phyloP scores from a whole-genome alignment of 805 yeast genomes.

The Wickerhamomyces ciferrii region DNA sequence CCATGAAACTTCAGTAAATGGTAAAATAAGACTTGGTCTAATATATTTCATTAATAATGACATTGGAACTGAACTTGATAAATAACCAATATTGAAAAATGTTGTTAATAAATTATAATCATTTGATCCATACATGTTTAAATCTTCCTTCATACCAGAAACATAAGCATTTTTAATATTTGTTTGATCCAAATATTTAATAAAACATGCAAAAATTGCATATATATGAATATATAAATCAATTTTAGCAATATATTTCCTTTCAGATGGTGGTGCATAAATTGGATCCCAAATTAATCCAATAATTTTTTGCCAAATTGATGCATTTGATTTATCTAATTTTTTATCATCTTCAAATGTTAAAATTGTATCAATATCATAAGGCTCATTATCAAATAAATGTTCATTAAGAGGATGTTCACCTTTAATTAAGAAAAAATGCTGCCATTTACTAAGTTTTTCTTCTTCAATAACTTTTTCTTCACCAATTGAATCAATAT shows the following conservation, averaged over 20 bases:
- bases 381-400: neutral
- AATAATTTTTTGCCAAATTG: neutral
- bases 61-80: slow-evolving; percentile 2
- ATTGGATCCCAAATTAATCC: neutral
- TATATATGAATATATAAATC: neutral
- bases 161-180: slow-evolving; percentile 63
- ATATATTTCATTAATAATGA: slow-evolving; percentile 1
- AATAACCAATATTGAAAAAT: slow-evolving; percentile 3
- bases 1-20: slow-evolving; percentile 8
- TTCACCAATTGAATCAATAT: too few relatives aligned
- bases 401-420: neutral
- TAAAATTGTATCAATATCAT: neutral
- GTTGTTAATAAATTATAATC: slow-evolving; percentile 33
- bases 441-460: too few relatives aligned
- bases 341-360: neutral
- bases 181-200: slow-evolving; percentile 20
- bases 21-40: slow-evolving; percentile 5
- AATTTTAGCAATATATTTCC: neutral
- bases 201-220: neutral
- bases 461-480: too few relatives aligned
- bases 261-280: neutral
- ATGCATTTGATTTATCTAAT: neutral
- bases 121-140: slow-evolving; percentile 47
- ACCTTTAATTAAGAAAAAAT: neutral
- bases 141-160: slow-evolving; percentile 53